A percentile compares a stretch with the other conserved stretches of the same genome.
Conservation (phyloP, 169 alveolate species). For the Eimeria necatrix region DNA sequence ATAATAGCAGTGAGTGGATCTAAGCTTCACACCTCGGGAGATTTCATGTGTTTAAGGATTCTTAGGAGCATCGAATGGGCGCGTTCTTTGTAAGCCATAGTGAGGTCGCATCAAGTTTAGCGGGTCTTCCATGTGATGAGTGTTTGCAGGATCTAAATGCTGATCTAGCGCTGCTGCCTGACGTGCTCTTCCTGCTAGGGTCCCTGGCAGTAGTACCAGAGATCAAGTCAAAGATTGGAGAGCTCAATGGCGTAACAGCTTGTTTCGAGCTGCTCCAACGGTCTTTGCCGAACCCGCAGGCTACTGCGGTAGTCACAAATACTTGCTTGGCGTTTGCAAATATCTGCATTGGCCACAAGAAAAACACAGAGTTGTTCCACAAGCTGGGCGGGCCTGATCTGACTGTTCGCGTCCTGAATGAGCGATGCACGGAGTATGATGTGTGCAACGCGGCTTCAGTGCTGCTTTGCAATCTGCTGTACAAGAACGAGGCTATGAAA, state of each 20-base stretch:
- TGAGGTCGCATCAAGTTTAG: too few species aligned
- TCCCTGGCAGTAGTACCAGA: conserved; percentile 80
- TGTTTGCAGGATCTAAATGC: conserved; percentile 74
- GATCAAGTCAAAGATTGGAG: conserved; percentile 81
- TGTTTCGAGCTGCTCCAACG: conserved; percentile 74
- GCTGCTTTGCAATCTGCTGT: conserved; percentile 91
- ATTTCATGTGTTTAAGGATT: too few species aligned
- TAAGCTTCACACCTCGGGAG: too few species aligned
- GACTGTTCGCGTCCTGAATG: conserved; percentile 87
- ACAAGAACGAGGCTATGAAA: conserved; percentile 92
- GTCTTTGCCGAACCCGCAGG: conserved; percentile 66
- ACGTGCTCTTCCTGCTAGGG: conserved; percentile 79
- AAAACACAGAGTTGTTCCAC: conserved; percentile 88
- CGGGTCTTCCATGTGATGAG: too few species aligned
- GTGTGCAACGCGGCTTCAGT: conserved; percentile 93
- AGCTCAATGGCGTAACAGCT: conserved; percentile 75
- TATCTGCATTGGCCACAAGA: conserved; percentile 91
- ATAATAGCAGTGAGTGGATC: conserved; percentile 18
- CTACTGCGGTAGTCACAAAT: conserved; percentile 88
- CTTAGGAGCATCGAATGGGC: too few species aligned
- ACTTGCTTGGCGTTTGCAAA: conserved; percentile 94
- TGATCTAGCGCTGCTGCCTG: conserved; percentile 80
- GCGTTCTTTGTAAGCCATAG: too few species aligned
- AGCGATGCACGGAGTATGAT: conserved; percentile 89
- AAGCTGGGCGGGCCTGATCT: conserved; percentile 92